A percentile compares a stretch with the other conserved stretches of the same genome.
These are phyloP conservation scores for Scedosporium apiospermum DNA, from an alignment of 2,329 filamentous ascomycete genomes.

Conservation along the genomic window DNA sequence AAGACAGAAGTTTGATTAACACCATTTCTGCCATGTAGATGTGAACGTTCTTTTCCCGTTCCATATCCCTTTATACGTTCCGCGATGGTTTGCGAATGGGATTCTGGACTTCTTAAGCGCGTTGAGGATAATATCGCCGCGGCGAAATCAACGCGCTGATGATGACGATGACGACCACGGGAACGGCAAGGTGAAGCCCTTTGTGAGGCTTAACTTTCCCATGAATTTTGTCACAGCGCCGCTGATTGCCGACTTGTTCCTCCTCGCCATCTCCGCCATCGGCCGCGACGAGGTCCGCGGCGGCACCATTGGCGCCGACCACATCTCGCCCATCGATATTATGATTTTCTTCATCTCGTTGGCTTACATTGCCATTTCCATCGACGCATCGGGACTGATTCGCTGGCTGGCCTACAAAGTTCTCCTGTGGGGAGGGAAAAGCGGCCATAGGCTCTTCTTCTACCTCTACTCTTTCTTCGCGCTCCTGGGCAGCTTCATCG, in stretches of 20 bases:
- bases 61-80: conserved; percentile 52
- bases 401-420: conserved; percentile 62
- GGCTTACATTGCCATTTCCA: conserved; percentile 69
- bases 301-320: conserved; percentile 55
- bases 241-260: conserved; percentile 59
- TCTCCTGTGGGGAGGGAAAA: conserved; percentile 54
- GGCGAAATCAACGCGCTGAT: conserved; percentile 13
- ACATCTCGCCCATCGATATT: conserved; percentile 62
- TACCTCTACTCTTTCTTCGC: conserved; percentile 70
- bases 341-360: conserved; percentile 67
- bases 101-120: conserved; percentile 24
- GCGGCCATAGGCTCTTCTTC: conserved; percentile 60
- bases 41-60: conserved; percentile 61
- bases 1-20: too few species aligned
- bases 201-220: conserved; percentile 47
- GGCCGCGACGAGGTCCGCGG: conserved; percentile 57
- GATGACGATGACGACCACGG: conserved; percentile 12
- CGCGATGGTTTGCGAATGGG: conserved; percentile 35
- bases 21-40: conserved; percentile 32
- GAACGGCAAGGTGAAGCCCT: conserved; percentile 23
- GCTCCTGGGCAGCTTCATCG: conserved; percentile 54
- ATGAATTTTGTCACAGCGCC: conserved; percentile 65
- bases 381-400: conserved; percentile 66
- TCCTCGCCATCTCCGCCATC: conserved; percentile 61
- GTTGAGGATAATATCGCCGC: conserved; percentile 42